phyloP scores from a whole-genome alignment of 2,329 filamentous ascomycete species.

The Grosmannia clavigera region DNA sequence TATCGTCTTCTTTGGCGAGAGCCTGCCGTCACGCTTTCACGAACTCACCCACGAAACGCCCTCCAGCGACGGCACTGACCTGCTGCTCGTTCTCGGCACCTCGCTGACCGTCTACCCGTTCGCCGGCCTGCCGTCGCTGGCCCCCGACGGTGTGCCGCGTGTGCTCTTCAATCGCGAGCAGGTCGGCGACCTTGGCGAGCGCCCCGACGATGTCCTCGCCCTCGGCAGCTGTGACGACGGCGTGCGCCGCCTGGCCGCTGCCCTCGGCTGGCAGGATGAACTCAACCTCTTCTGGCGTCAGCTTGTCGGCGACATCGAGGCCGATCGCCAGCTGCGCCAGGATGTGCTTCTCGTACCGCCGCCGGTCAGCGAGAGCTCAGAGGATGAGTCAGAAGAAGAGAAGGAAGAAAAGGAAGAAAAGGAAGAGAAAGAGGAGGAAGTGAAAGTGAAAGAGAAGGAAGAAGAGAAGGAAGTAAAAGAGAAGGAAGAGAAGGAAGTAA shows the following conservation, averaged over 20 bases:
- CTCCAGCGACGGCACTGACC: conserved; percentile 25
- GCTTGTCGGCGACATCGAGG: conserved; percentile 50
- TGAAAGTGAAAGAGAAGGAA: background rate
- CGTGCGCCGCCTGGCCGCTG: conserved; percentile 64
- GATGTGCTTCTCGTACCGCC: conserved; percentile 24
- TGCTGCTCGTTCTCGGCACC: conserved; percentile 23
- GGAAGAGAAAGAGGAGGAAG: background rate
- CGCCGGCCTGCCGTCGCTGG: conserved; percentile 60
- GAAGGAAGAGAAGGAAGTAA: background rate
- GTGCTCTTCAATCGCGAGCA: conserved; percentile 78
- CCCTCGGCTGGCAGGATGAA: conserved; percentile 76
- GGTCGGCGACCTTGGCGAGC: conserved; percentile 65
- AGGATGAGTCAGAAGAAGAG: background rate
- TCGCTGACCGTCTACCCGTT: conserved; percentile 53
- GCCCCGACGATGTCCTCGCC: conserved; percentile 72
- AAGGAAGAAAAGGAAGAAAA: background rate
- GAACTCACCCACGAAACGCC: conserved; percentile 31
- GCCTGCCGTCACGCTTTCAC: conserved; percentile 50
- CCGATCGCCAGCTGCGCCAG: conserved; percentile 32
- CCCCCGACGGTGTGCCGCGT: conserved; percentile 51
- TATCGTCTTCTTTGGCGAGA: conserved; percentile 83
- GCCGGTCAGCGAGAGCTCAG: background rate
- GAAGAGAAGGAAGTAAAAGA: background rate
- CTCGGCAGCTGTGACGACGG: conserved; percentile 76
- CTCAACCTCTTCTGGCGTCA: conserved; percentile 63